Evolutionary conservation across 2,329 filamentous ascomycete species (phyloP).

Genomic region (Bipolaris cookei): DNA sequence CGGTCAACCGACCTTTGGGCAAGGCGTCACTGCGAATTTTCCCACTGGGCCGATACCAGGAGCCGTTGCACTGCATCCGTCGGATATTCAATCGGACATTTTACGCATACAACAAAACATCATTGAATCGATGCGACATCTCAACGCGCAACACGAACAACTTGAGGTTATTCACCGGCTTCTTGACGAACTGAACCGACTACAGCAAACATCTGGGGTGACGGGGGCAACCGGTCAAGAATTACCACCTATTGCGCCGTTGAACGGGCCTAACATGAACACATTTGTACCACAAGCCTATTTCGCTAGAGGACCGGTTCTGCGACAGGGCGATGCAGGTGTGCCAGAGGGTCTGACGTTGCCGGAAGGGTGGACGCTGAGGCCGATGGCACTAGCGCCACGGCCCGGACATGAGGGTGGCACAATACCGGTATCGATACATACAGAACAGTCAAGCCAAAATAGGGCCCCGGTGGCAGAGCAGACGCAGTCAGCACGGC

Average conservation of each 20-base stretch:
- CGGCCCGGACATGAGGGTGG: conserved; percentile 21
- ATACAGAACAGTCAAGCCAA: conserved; percentile 13
- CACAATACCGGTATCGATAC: conserved; percentile 10
- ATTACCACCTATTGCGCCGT: conserved; percentile 31
- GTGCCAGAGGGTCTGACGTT: conserved; percentile 46
- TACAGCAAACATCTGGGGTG: conserved; percentile 41
- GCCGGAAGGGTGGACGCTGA: conserved; percentile 48
- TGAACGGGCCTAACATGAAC: conserved; percentile 28
- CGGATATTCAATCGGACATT: conserved; percentile 46
- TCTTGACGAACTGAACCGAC: conserved; percentile 40
- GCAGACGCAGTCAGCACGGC: conserved; percentile 1
- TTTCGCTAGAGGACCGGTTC: conserved; percentile 38
- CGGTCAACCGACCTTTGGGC: conserved; percentile 16
- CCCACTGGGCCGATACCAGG: conserved; percentile 25
- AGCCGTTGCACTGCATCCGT: conserved; percentile 36
- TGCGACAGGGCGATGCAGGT: conserved; percentile 45
- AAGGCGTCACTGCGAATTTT: conserved; percentile 13
- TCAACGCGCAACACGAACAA: conserved; percentile 44
- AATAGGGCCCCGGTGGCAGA: not conserved
- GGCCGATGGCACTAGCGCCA: conserved; percentile 39
- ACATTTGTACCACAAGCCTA: conserved; percentile 42
- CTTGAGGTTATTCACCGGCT: conserved; percentile 43
- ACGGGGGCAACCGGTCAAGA: conserved; percentile 33
- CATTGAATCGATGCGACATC: conserved; percentile 43
- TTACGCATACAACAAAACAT: conserved; percentile 48